Evolutionary conservation across 73 alveolate species (phyloP), one percentile per base, ranked within the genome.

Genomic region (Paramecium tetraurelia): DNA sequence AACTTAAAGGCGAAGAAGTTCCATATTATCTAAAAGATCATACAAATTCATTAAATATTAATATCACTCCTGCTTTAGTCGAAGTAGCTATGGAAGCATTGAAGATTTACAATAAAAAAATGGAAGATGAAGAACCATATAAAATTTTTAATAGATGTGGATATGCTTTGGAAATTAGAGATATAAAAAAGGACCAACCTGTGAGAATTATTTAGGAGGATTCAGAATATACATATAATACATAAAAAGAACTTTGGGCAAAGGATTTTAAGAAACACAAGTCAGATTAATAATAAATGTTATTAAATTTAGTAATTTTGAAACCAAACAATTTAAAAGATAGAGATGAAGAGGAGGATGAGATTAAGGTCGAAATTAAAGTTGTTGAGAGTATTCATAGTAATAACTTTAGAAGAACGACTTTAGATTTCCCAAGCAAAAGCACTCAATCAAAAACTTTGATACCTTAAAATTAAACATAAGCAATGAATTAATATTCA

Each of bases 51-150:
- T 89, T 89, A 31, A 89, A 89, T 16, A 38, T 89, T 2, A 89
- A 89, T 72, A 36, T 89, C 8, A 89, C 92, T 8, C 77, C 87
- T 18, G 86, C 94, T 1, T 46, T 77, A 4, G 71, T 89, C 14
- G 94, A 89, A 21, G 87, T 83, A 22, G 36, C 87, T n/a, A 68
- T 89, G 94, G 94, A 89, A 50, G 94, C 94, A 27, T 72, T 41
- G 38, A 89, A 83, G 57, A 89, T 89, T 33, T 89, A 89, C n/a
- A 89, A 89, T 18, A 46, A 44, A 71, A 38, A 77, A 31, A 89
- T 89, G 94, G 58, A 77, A 6, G 94, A 89, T 72, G 94, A 69
- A 71, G 94, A 89, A 46, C 94, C 94, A 6, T 89, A 89, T 18
- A 69, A 70, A 83, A 89, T 89, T 44, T 70, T 89, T 8, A 89